These are phyloP conservation scores for Mycena epipterygia DNA, from an alignment of 768 basidiomycete species.

Conservation along the genomic window DNA sequence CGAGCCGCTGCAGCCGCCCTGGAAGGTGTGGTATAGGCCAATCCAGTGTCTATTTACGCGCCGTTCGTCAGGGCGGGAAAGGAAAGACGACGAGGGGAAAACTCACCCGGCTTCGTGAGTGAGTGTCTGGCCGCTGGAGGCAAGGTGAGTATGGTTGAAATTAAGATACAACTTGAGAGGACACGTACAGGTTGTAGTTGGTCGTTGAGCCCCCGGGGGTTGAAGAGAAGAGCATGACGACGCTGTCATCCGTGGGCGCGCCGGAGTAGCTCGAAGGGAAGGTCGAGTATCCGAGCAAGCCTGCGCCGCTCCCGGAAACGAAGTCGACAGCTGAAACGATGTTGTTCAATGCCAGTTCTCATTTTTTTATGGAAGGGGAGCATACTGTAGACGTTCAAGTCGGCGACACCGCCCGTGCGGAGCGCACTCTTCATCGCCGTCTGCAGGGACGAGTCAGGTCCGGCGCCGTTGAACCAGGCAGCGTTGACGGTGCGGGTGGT, in stretches of 20 bases:
- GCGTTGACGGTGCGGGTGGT: conserved; percentile 49
- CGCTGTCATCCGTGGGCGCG: conserved; percentile 52
- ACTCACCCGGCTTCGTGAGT: neutral
- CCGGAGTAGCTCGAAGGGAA: conserved; percentile 50
- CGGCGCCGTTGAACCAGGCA: conserved; percentile 51
- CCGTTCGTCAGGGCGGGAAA: neutral
- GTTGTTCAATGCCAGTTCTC: neutral
- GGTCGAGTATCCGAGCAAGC: conserved; percentile 58
- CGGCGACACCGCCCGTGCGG: conserved; percentile 50
- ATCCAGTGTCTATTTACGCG: conserved; percentile 62
- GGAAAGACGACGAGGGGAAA: neutral
- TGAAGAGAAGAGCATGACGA: conserved; percentile 43
- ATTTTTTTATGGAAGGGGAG: neutral
- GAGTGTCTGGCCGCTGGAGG: conserved; percentile 27
- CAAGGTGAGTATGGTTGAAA: neutral
- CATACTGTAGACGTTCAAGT: conserved; percentile 56
- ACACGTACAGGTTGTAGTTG: conserved; percentile 46
- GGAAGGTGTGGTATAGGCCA: conserved; percentile 61
- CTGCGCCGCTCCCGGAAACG: conserved; percentile 43
- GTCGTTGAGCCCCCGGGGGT: conserved; percentile 47
- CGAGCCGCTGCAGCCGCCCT: conserved; percentile 45
- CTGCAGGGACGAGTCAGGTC: conserved; percentile 15
- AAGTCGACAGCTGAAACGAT: conserved; percentile 40
- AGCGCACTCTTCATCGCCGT: conserved; percentile 42
- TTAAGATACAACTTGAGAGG: neutral